Percentiles rank a stretch among this genome's conserved stretches.
Evolutionary conservation across 192 early-diverging fungal species (phyloP).

Genomic region (Spinellus fusiger): DNA sequence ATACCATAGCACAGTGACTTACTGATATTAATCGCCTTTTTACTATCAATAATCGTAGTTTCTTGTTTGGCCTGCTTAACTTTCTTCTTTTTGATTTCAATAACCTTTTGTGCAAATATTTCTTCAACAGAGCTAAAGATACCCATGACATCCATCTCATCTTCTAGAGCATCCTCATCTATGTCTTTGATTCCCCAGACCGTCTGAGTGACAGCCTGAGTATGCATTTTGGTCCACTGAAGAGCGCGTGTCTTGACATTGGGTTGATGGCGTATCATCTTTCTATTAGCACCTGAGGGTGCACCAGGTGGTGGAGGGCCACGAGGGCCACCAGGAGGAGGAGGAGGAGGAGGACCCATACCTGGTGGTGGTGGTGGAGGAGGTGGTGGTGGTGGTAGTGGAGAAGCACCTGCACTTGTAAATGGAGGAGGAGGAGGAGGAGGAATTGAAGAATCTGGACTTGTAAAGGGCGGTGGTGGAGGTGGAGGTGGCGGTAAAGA

Average conservation of each 20-base stretch:
- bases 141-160: slow-evolving; percentile 50
- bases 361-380: slow-evolving; percentile 35
- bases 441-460: slow-evolving; percentile 13
- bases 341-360: slow-evolving; percentile 26
- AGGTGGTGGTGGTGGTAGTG: slow-evolving; percentile 35
- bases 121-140: slow-evolving; percentile 61
- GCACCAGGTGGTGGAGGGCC: slow-evolving; percentile 19
- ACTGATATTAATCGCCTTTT: slow-evolving; percentile 63
- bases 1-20: slow-evolving; percentile 2
- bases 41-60: slow-evolving; percentile 64
- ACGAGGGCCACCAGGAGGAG: slow-evolving; percentile 30
- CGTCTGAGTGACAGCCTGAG: slow-evolving; percentile 53
- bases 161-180: slow-evolving; percentile 47
- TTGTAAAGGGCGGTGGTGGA: slow-evolving; percentile 20
- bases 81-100: slow-evolving; percentile 33
- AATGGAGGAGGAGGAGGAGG: slow-evolving; percentile 39
- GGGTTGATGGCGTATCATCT: slow-evolving; percentile 54
- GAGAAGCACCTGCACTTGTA: slow-evolving; percentile 8
- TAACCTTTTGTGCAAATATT: slow-evolving; percentile 66
- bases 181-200: slow-evolving; percentile 54
- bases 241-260: slow-evolving; percentile 69
- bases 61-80: slow-evolving; percentile 50
- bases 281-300: slow-evolving; percentile 47
- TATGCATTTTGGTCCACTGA: slow-evolving; percentile 77
- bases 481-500: slow-evolving; percentile 35